Percentiles rank a stretch among this genome's conserved stretches.
Evolutionary conservation across 2,329 filamentous ascomycete genomes (phyloP).

Genomic region (Cylindrodendrum hubeiense): DNA sequence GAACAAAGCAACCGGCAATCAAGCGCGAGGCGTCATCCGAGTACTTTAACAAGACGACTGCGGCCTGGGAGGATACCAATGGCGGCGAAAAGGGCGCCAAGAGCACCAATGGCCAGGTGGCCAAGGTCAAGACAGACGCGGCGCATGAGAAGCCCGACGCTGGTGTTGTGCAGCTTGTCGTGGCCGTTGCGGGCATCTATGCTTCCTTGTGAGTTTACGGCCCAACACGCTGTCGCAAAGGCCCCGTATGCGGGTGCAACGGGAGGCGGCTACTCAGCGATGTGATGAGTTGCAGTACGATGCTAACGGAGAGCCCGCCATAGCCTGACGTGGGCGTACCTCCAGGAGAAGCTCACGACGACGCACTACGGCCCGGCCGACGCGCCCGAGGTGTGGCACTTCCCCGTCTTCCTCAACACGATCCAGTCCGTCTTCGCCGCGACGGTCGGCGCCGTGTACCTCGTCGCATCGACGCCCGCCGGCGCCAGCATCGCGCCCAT

Average conservation of each 20-base stretch:
- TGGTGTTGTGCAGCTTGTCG: constrained; percentile 79
- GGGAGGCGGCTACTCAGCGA: background rate
- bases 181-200: constrained; percentile 96
- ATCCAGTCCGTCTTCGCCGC: constrained; percentile 93
- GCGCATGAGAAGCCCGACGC: constrained; percentile 60
- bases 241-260: background rate
- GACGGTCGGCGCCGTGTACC: constrained; percentile 84
- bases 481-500: constrained; percentile 67
- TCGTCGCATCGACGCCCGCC: constrained; percentile 71
- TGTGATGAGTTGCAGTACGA: background rate
- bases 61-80: constrained; percentile 50
- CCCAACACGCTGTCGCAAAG: background rate
- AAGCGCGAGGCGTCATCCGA: constrained; percentile 77
- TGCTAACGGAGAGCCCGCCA: constrained; percentile 6
- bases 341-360: constrained; percentile 97
- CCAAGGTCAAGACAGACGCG: constrained; percentile 40
- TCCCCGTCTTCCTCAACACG: constrained; percentile 95
- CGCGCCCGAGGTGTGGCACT: constrained; percentile 84
- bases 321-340: constrained; percentile 93
- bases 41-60: constrained; percentile 65
- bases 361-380: constrained; percentile 80
- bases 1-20: constrained; percentile 77
- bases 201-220: constrained; percentile 82
- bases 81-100: constrained; percentile 40
- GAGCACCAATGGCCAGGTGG: constrained; percentile 39